A percentile compares a stretch with the other conserved stretches of the same genome.
Conservation (phyloP, 2,329 filamentous ascomycete genomes). For the Penicillium palitans region DNA sequence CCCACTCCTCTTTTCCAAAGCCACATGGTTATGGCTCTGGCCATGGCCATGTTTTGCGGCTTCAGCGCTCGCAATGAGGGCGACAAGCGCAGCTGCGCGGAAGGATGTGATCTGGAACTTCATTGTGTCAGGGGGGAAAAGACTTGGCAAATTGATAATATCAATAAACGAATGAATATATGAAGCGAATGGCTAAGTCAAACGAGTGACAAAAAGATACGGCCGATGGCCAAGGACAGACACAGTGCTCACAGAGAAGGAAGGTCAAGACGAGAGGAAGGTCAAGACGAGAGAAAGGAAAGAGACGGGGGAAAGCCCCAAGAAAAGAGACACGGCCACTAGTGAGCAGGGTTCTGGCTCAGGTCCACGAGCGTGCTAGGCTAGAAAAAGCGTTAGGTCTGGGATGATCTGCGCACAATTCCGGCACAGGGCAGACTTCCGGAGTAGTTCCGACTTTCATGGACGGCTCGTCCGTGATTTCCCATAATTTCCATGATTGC, state of each 20-base stretch:
- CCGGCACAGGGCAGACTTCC: background rate
- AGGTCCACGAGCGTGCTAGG: slow-evolving; percentile 14
- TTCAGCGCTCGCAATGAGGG: slow-evolving; percentile 40
- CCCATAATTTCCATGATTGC: slow-evolving; percentile 4
- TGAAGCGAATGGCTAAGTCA: slow-evolving; percentile 22
- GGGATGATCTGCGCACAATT: slow-evolving; percentile 3
- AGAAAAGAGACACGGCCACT: slow-evolving; percentile 18
- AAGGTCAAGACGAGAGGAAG: slow-evolving; percentile 21
- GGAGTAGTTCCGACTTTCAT: background rate
- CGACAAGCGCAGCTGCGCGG: slow-evolving; percentile 37
- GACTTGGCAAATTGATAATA: background rate
- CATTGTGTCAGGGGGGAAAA: slow-evolving; percentile 28
- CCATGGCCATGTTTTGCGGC: slow-evolving; percentile 37
- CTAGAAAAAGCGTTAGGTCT: slow-evolving; percentile 10
- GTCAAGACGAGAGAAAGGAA: slow-evolving; percentile 18
- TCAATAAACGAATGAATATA: background rate
- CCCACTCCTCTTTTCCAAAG: slow-evolving; percentile 55
- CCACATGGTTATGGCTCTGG: slow-evolving; percentile 31
- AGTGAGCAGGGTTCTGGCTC: background rate
- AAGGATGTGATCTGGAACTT: slow-evolving; percentile 37
- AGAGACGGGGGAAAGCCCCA: slow-evolving; percentile 9
- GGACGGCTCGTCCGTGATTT: slow-evolving; percentile 11
- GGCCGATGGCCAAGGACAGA: slow-evolving; percentile 27
- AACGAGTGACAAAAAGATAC: slow-evolving; percentile 26
- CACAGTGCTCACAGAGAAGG: slow-evolving; percentile 27